phyloP scores from a whole-genome alignment of 2,329 filamentous ascomycete species.

The Ilyonectria robusta region DNA sequence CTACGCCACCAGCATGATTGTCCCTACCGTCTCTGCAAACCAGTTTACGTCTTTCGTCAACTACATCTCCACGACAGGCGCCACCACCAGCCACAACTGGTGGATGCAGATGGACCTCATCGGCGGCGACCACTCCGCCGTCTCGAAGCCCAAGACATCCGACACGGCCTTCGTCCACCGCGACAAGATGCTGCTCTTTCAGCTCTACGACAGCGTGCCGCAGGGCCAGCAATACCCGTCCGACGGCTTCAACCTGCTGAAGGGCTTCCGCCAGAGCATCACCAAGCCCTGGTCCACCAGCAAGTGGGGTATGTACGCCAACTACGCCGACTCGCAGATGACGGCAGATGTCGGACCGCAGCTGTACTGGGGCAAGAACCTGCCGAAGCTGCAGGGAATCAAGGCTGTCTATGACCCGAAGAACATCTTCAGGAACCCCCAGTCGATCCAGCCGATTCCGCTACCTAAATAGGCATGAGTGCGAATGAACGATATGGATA shows the following conservation, averaged over 20 bases:
- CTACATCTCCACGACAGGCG: conserved; percentile 40
- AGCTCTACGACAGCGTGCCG: conserved; percentile 61
- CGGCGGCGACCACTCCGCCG: conserved; percentile 54
- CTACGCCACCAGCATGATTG: conserved; percentile 50
- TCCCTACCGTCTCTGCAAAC: conserved; percentile 36
- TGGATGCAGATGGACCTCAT: conserved; percentile 52
- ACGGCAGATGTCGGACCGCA: conserved; percentile 51
- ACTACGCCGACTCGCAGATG: conserved; percentile 57
- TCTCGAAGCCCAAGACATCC: conserved; percentile 48
- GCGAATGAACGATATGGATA: neutral
- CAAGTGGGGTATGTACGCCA: conserved; percentile 58
- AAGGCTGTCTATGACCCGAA: conserved; percentile 55
- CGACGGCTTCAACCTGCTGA: conserved; percentile 53
- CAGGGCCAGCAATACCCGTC: conserved; percentile 48
- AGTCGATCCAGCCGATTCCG: conserved; percentile 40
- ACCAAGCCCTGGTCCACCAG: conserved; percentile 46
- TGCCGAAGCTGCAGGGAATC: conserved; percentile 51
- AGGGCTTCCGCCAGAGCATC: conserved; percentile 52
- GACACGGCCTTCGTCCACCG: conserved; percentile 58
- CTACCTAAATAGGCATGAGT: neutral
- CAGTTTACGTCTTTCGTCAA: conserved; percentile 47
- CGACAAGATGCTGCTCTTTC: conserved; percentile 64
- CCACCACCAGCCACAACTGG: conserved; percentile 40
- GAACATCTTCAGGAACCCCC: conserved; percentile 58
- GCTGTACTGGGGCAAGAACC: conserved; percentile 56